Evolutionary conservation across 257 asterid genomes (phyloP), one percentile per base, ranked within the genome.

Genomic region (Solanum habrochaites): DNA sequence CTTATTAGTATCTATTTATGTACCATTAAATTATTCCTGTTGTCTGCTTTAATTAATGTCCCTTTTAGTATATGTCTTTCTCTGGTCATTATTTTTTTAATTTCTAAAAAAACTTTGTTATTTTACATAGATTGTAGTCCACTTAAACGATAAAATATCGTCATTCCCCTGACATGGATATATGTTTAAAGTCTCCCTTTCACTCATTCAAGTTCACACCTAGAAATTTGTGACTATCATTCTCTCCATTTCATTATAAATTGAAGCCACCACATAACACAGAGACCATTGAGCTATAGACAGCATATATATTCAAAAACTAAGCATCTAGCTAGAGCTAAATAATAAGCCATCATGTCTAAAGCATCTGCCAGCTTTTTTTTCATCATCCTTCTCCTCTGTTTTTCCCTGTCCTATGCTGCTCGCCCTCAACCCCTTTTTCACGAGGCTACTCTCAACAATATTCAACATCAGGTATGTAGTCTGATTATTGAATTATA

Each of bases 341-440:
- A 56, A 43, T 18, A 66, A 31, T 20, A 21, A 25, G 2, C 6
- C 56, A 93, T 94, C 56, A 93, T 94, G 97, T 71, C 98, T 70
- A 95, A 87, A 87, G 74, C 90, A 80, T 83, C 90, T 43, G 43
- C 94, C 20, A 49, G 85, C 31, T 23, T 91, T 78, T 87, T 91
- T 86, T 49, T 92, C 14, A 16, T 91, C 49, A 90, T 92, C 69
- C 87, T 93, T 82, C 92, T 95, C 91, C 88, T 90, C 88, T 87
- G 86, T 86, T 81, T 86, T 91, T 58, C 96, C 11, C 88, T 89
- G 2, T 88, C 93, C 88, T 87, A 85, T 7, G 91, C 93, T 20
- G 92, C 94, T 87, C 97, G 98, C 16, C 92, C 90, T 4, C 82
- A 25, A 18, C 96, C 93, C 11, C 27, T 74, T 32, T 74, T 56